Evolutionary conservation across 257 asterid genomes (phyloP).

Genomic region (Salvia miltiorrhiza): DNA sequence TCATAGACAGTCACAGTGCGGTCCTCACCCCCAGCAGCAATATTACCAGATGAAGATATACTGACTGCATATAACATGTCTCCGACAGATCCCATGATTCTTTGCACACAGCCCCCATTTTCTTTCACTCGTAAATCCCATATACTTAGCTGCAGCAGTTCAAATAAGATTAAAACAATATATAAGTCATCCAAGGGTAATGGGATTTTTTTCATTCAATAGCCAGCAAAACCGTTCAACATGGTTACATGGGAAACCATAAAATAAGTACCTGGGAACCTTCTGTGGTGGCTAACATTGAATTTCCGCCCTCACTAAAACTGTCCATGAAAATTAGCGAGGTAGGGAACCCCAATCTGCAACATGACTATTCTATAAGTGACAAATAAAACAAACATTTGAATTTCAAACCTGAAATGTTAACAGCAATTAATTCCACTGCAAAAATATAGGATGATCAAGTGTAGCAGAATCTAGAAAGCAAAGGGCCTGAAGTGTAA

Average conservation of each 20-base stretch:
- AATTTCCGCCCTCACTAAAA: slow-evolving; percentile 46
- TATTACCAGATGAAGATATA: slow-evolving; percentile 61
- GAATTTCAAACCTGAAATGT: background rate
- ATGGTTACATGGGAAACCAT: slow-evolving; percentile 8
- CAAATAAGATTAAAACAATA: slow-evolving; percentile 4
- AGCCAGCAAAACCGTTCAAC: background rate
- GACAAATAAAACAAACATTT: slow-evolving; percentile 3
- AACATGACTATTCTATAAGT: slow-evolving; percentile 16
- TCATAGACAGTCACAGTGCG: slow-evolving; percentile 86
- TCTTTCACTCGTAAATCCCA: slow-evolving; percentile 91
- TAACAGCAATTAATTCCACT: slow-evolving; percentile 4
- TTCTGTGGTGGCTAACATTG: slow-evolving; percentile 72
- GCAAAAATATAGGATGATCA: background rate
- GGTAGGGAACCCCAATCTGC: slow-evolving; percentile 85
- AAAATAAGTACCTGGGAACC: slow-evolving; percentile 74
- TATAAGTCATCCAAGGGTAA: background rate
- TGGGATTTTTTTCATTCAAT: background rate
- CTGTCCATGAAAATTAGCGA: slow-evolving; percentile 59
- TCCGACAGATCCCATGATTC: slow-evolving; percentile 80
- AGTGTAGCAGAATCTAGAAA: background rate
- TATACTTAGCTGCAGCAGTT: slow-evolving; percentile 57
- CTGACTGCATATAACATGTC: slow-evolving; percentile 68
- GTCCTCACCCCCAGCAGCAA: slow-evolving; percentile 90
- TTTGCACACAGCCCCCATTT: slow-evolving; percentile 86
- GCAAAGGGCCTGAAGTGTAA: background rate